A percentile compares a stretch with the other conserved stretches of the same genome.
Conservation (phyloP, 306 rosid species). For the Geum urbanum region DNA sequence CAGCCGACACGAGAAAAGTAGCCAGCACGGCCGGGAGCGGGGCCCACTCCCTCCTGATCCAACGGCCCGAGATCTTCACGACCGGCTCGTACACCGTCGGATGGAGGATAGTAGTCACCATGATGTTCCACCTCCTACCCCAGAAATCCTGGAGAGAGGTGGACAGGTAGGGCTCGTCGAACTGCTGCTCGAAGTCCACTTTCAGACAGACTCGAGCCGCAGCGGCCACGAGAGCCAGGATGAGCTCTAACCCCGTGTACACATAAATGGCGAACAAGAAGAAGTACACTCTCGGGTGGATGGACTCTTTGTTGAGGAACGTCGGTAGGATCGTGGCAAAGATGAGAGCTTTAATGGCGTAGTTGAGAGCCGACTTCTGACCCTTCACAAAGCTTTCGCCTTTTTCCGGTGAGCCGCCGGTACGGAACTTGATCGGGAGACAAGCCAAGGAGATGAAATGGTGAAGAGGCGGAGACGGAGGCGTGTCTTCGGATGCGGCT, state of each 20-base stretch:
- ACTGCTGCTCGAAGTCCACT: slow-evolving; percentile 55
- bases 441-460: slow-evolving; percentile 53
- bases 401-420: not conserved
- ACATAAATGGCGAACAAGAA: slow-evolving; percentile 39
- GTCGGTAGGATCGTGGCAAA: slow-evolving; percentile 26
- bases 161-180: slow-evolving; percentile 53
- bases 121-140: slow-evolving; percentile 76
- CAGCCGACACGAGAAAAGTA: slow-evolving; percentile 31
- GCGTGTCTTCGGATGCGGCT: slow-evolving; percentile 19
- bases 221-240: slow-evolving; percentile 34
- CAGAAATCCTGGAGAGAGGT: slow-evolving; percentile 72
- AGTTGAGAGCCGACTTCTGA: slow-evolving; percentile 15
- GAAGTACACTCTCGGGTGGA: slow-evolving; percentile 39
- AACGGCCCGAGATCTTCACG: not conserved
- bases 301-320: slow-evolving; percentile 15
- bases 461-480: too few relatives aligned
- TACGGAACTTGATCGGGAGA: slow-evolving; percentile 58
- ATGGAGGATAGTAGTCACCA: slow-evolving; percentile 52
- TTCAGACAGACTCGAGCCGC: slow-evolving; percentile 37
- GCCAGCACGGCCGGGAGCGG: slow-evolving; percentile 25
- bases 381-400: slow-evolving; percentile 2
- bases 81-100: slow-evolving; percentile 35
- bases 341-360: slow-evolving; percentile 25
- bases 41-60: slow-evolving; percentile 23
- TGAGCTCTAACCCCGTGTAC: slow-evolving; percentile 44